phyloP scores from a whole-genome alignment of 225 moss, liverwort and hornwort genomes.

The Physcomitrium patens region DNA sequence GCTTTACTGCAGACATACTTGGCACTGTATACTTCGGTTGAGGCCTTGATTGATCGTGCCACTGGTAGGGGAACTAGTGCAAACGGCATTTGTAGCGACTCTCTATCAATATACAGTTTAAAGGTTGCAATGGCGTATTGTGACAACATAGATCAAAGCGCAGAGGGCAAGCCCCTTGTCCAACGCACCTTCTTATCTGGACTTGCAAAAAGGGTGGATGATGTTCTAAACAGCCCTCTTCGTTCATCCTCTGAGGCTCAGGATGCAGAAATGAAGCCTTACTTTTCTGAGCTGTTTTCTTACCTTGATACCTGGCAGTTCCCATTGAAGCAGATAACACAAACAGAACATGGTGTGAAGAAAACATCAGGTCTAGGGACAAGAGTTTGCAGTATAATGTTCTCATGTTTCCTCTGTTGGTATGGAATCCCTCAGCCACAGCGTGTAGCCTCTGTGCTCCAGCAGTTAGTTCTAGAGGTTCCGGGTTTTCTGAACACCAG shows the following conservation, averaged over 20 bases:
- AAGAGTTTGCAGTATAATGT: conserved; percentile 57
- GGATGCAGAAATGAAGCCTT: conserved; percentile 46
- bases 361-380: conserved; percentile 43
- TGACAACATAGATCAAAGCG: conserved; percentile 65
- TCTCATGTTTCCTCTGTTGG: conserved; percentile 94
- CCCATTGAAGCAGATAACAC: conserved; percentile 48
- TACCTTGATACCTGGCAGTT: conserved; percentile 76
- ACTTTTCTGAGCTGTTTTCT: conserved; percentile 60
- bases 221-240: conserved; percentile 61
- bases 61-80: conserved; percentile 79
- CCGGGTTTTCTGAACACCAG: conserved; percentile 56
- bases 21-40: conserved; percentile 84
- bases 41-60: conserved; percentile 73
- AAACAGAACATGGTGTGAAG: conserved; percentile 34
- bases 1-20: conserved; percentile 93
- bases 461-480: conserved; percentile 57
- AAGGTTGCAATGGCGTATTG: conserved; percentile 95
- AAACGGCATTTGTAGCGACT: conserved; percentile 79
- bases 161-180: conserved; percentile 60
- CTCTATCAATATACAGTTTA: conserved; percentile 79
- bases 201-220: conserved; percentile 88
- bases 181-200: conserved; percentile 88
- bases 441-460: conserved; percentile 67
- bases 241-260: conserved; percentile 36
- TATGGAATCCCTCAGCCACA: conserved; percentile 82